These are phyloP conservation scores for Gleditsia sinensis DNA, from an alignment of 306 rosid genomes.

Conservation along the genomic window DNA sequence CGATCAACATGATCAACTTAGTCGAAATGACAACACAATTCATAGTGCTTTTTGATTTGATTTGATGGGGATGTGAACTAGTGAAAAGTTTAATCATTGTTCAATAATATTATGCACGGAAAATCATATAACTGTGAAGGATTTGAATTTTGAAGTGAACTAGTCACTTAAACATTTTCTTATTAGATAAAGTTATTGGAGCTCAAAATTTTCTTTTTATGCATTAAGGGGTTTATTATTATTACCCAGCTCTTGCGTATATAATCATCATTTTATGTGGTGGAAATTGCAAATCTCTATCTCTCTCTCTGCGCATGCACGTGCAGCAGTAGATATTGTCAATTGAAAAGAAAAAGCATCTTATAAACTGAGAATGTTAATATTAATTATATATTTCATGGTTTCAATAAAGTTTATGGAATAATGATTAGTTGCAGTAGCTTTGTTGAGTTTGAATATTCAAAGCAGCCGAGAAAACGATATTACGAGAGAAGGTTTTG, in stretches of 20 bases:
- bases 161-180: constrained; percentile 2
- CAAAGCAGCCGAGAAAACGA: constrained; percentile 6
- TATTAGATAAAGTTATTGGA: constrained; percentile 6
- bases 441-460: constrained; percentile 17
- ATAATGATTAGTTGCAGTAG: constrained; percentile 11
- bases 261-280: constrained; percentile 11
- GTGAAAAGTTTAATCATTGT: constrained; percentile 24
- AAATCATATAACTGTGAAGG: neutral
- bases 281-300: constrained; percentile 7
- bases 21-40: constrained; percentile 12
- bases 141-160: constrained; percentile 7
- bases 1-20: too few relatives aligned
- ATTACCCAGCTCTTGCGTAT: neutral
- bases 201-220: neutral
- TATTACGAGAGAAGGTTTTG: neutral
- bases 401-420: constrained; percentile 12
- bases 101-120: neutral
- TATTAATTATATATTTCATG: constrained; percentile 13
- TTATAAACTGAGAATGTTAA: constrained; percentile 8
- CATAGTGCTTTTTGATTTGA: constrained; percentile 35
- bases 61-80: constrained; percentile 19
- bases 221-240: neutral
- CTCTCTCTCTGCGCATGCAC: constrained; percentile 22
- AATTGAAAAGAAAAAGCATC: constrained; percentile 31
- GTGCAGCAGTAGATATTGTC: constrained; percentile 29